Conservation (phyloP, 2,329 filamentous ascomycete species). For the Talaromyces sp. region DNA sequence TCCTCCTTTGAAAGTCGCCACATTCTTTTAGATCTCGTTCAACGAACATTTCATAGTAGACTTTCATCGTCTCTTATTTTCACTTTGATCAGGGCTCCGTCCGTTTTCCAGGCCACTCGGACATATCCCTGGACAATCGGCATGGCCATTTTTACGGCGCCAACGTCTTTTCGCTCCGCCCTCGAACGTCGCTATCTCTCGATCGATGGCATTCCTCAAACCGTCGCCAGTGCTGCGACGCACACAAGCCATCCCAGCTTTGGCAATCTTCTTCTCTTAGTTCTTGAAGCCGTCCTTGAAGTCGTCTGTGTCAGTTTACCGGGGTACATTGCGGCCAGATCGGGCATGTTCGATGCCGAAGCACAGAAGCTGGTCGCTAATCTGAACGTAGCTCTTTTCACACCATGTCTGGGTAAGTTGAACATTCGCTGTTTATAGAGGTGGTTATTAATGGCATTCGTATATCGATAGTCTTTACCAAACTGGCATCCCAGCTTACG, state of each 20-base stretch:
- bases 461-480: conserved; percentile 75
- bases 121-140: background rate
- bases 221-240: conserved; percentile 21
- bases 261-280: conserved; percentile 68
- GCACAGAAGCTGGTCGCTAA: conserved; percentile 97
- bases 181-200: conserved; percentile 17
- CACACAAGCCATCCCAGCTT: conserved; percentile 49
- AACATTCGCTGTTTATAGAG: too few relatives aligned
- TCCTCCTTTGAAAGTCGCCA: background rate
- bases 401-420: conserved; percentile 81
- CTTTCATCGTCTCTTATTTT: background rate
- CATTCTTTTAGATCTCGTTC: background rate
- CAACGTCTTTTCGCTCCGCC: conserved; percentile 39
- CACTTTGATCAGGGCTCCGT: background rate
- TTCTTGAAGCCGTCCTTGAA: conserved; percentile 92
- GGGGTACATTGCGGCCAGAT: conserved; percentile 84
- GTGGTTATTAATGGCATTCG: background rate
- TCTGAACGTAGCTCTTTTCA: conserved; percentile 93
- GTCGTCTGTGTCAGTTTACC: conserved; percentile 93
- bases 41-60: background rate
- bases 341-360: conserved; percentile 91
- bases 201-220: conserved; percentile 19
- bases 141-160: conserved; percentile 44
- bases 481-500: conserved; percentile 89
- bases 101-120: background rate